These are phyloP conservation scores for Verticillium nubilum DNA, from an alignment of 2,329 filamentous ascomycete genomes.

Conservation along the genomic window DNA sequence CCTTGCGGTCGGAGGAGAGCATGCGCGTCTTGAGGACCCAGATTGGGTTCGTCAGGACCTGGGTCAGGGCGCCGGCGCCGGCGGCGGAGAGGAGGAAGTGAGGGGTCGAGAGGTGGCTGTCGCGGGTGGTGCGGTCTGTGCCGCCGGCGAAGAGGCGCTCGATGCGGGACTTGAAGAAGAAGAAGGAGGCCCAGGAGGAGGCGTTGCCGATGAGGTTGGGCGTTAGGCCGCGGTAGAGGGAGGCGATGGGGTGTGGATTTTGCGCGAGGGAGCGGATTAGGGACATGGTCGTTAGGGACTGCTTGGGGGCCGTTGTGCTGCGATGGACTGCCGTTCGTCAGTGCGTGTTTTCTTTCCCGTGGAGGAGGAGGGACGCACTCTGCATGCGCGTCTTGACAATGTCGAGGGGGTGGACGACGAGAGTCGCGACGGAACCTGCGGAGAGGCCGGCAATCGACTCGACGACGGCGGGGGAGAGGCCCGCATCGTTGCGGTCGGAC, in stretches of 20 bases:
- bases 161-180: slow-evolving; percentile 63
- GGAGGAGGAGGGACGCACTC: slow-evolving; percentile 43
- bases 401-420: slow-evolving; percentile 87
- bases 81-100: slow-evolving; percentile 81
- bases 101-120: slow-evolving; percentile 41
- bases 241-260: slow-evolving; percentile 53
- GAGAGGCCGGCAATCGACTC: slow-evolving; percentile 88
- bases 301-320: slow-evolving; percentile 31
- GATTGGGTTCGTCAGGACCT: slow-evolving; percentile 84
- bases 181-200: slow-evolving; percentile 87
- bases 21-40: slow-evolving; percentile 99
- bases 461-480: slow-evolving; percentile 69
- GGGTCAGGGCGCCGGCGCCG: slow-evolving; percentile 66
- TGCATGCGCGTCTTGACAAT: slow-evolving; percentile 96
- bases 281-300: slow-evolving; percentile 38
- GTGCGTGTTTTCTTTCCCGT: neutral
- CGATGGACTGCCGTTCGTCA: slow-evolving; percentile 39
- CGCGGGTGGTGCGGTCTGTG: slow-evolving; percentile 11
- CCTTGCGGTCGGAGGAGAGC: slow-evolving; percentile 73
- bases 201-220: slow-evolving; percentile 91
- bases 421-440: slow-evolving; percentile 79
- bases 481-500: slow-evolving; percentile 45
- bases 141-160: slow-evolving; percentile 39
- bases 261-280: slow-evolving; percentile 44
- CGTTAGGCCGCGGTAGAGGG: slow-evolving; percentile 83